Evolutionary conservation across 441 rosid species (phyloP).

Genomic region (Bruguiera hainesii): DNA sequence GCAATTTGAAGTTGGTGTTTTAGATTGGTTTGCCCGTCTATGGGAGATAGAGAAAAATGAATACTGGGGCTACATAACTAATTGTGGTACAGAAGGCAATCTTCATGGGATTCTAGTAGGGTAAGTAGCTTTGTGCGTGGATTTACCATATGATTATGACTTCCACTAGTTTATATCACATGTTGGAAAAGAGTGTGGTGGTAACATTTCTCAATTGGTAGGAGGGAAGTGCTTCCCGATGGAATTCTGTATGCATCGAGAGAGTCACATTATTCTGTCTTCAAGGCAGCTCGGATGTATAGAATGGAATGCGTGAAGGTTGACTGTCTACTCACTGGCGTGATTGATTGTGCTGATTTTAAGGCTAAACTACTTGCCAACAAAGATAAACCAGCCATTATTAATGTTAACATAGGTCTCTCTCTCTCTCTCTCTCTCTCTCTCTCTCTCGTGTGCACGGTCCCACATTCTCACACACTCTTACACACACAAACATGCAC

Average conservation of each 20-base stretch:
- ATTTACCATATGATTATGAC: not conserved
- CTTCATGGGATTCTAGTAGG: conserved; percentile 93
- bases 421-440: conserved; percentile 11
- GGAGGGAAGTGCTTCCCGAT: conserved; percentile 86
- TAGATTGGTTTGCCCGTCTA: conserved; percentile 96
- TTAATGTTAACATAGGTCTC: conserved; percentile 83
- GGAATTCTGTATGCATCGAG: conserved; percentile 77
- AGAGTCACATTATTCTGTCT: conserved; percentile 88
- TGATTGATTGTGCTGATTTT: conserved; percentile 76
- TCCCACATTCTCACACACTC: not conserved
- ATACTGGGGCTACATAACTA: conserved; percentile 94
- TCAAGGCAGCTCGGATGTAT: conserved; percentile 93
- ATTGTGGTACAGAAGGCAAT: conserved; percentile 95
- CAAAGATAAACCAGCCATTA: conserved; percentile 83
- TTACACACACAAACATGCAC: not conserved
- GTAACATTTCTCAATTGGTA: conserved; percentile 18
- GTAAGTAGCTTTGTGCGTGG: conserved; percentile 26
- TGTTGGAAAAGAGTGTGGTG: conserved; percentile 2
- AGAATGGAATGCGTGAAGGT: conserved; percentile 81
- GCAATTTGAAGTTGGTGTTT: conserved; percentile 93
- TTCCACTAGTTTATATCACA: not conserved
- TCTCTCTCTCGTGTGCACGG: not conserved
- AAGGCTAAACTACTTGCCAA: conserved; percentile 54
- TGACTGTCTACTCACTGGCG: conserved; percentile 70
- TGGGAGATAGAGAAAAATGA: conserved; percentile 89